Evolutionary conservation across 257 asterid genomes (phyloP).

Genomic region (Solanum sejunctum): DNA sequence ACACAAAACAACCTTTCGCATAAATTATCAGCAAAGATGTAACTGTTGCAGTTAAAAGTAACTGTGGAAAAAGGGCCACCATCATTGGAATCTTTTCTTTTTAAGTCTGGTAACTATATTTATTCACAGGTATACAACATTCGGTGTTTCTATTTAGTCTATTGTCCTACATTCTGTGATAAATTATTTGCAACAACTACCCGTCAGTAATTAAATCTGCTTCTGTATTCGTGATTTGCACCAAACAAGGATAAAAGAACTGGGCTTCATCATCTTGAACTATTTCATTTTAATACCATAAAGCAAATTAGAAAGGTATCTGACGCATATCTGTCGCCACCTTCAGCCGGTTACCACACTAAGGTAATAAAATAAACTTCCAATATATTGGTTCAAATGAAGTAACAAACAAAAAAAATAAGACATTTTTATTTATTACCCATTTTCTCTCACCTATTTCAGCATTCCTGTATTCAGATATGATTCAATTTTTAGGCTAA

Average conservation of each 20-base stretch:
- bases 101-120: too few species aligned
- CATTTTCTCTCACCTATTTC: neutral
- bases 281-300: neutral
- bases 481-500: neutral
- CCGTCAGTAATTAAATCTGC: neutral
- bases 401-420: neutral
- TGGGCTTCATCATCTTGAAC: neutral
- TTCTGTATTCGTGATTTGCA: neutral
- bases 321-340: neutral
- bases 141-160: neutral
- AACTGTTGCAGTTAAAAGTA: neutral
- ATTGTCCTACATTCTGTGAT: neutral
- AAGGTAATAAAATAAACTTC: neutral
- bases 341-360: neutral
- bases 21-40: neutral
- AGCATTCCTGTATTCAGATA: neutral
- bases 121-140: too few species aligned
- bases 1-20: neutral
- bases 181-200: neutral
- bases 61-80: neutral
- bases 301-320: neutral
- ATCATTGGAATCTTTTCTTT: neutral
- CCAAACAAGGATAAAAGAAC: neutral
- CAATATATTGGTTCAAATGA: neutral
- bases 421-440: neutral